Conservation (phyloP, 306 rosid species). For the Dalbergia cultrata region DNA sequence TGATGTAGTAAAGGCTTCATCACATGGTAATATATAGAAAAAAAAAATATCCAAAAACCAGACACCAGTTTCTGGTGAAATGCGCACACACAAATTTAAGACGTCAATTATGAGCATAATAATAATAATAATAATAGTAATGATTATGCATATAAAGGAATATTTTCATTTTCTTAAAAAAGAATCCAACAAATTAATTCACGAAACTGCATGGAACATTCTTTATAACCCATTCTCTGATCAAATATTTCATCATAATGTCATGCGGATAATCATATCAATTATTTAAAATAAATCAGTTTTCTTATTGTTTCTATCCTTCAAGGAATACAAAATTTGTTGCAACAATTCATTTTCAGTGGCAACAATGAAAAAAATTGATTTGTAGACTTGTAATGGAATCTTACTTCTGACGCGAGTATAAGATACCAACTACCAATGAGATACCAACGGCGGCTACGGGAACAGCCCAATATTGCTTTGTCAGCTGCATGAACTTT, state of each 20-base stretch:
- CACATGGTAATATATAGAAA: no score
- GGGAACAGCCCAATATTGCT: slow-evolving; percentile 73
- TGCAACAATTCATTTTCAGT: slow-evolving; percentile 36
- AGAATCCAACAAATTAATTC: background rate
- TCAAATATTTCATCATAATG: slow-evolving; percentile 36
- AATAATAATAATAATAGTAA: background rate
- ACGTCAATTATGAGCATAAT: background rate
- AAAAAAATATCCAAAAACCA: slow-evolving; percentile 6
- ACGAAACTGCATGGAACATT: background rate
- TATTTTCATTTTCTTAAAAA: background rate
- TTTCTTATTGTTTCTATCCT: slow-evolving; percentile 25
- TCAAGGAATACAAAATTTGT: slow-evolving; percentile 55
- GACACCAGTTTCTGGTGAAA: background rate
- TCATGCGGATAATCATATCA: background rate
- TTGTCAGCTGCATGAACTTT: slow-evolving; percentile 56
- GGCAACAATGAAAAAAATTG: slow-evolving; percentile 34
- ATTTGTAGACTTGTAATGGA: slow-evolving; percentile 19
- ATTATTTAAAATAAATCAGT: background rate
- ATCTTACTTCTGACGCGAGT: slow-evolving; percentile 65
- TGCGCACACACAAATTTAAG: background rate
- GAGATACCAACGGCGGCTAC: slow-evolving; percentile 67
- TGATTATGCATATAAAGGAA: background rate
- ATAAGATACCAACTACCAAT: slow-evolving; percentile 61
- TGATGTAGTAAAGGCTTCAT: no score
- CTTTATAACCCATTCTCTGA: slow-evolving; percentile 34